Percentiles rank a stretch among this genome's conserved stretches.
Conservation (phyloP, 2,329 filamentous ascomycete genomes). For the Alternaria sp. region DNA sequence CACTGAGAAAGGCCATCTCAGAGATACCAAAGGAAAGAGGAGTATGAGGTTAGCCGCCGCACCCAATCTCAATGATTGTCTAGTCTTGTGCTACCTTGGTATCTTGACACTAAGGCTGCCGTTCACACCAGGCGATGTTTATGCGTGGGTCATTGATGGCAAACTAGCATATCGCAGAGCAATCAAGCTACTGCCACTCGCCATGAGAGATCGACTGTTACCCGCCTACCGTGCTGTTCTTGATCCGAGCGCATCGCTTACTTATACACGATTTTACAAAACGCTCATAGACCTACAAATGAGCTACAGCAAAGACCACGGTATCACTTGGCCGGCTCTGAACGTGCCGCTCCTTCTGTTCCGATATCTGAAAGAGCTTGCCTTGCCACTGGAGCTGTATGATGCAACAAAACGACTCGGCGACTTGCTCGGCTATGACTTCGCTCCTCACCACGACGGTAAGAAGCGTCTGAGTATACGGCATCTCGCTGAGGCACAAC, state of each 20-base stretch:
- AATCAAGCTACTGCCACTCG: conserved; percentile 62
- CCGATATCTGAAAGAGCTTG: conserved; percentile 72
- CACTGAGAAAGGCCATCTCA: conserved; percentile 23
- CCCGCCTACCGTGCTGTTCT: conserved; percentile 65
- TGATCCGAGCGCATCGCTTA: conserved; percentile 58
- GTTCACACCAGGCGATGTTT: conserved; percentile 75
- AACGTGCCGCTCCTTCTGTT: conserved; percentile 73
- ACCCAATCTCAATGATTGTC: conserved; percentile 74
- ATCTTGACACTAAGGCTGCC: conserved; percentile 77
- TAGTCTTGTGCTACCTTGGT: conserved; percentile 81
- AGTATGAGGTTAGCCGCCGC: conserved; percentile 57
- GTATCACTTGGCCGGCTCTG: conserved; percentile 73
- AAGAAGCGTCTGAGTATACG: conserved; percentile 27
- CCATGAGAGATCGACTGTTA: conserved; percentile 71
- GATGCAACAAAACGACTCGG: conserved; percentile 64
- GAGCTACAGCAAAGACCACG: conserved; percentile 71
- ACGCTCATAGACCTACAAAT: conserved; percentile 67
- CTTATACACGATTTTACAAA: conserved; percentile 66
- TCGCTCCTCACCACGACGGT: conserved; percentile 59
- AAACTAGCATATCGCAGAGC: conserved; percentile 76
- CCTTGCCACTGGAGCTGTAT: conserved; percentile 75
- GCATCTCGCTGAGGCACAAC: conserved; percentile 70
- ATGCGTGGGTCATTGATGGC: conserved; percentile 68
- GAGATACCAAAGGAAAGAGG: conserved; percentile 36
- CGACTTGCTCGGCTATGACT: conserved; percentile 59